Percentiles rank a stretch among this genome's conserved stretches.
Conservation (phyloP, 495 filamentous ascomycete species). For the Antarctomyces pellizariae region DNA sequence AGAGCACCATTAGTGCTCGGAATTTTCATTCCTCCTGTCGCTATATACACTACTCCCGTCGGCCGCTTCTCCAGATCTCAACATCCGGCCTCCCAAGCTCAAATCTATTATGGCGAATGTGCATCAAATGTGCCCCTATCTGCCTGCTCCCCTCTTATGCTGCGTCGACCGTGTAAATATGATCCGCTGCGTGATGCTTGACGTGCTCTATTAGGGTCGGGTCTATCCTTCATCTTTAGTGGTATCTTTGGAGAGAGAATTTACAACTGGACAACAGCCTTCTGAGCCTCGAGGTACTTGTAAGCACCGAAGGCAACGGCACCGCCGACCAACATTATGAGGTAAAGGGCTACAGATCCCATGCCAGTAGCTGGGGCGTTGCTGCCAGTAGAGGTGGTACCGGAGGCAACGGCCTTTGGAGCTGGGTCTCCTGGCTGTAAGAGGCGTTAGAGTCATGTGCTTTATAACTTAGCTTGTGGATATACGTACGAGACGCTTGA, state of each 20-base stretch:
- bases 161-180: neutral
- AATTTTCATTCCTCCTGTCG: no score
- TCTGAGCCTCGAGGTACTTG: conserved; percentile 55
- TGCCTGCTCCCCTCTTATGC: neutral
- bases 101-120: conserved; percentile 6
- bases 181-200: neutral
- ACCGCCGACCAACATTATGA: conserved; percentile 54
- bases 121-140: conserved; percentile 7
- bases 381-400: conserved; percentile 22
- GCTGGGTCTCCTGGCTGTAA: conserved; percentile 63
- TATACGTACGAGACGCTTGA: conserved; percentile 63
- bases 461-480: conserved; percentile 4
- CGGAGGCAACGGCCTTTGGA: conserved; percentile 28
- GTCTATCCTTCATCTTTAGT: neutral
- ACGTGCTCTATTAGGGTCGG: neutral
- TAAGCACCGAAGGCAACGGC: conserved; percentile 60
- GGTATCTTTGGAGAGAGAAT: conserved; percentile 1
- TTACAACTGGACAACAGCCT: conserved; percentile 15
- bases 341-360: conserved; percentile 69
- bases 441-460: conserved; percentile 4
- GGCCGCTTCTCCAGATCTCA: no score
- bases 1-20: no score
- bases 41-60: no score
- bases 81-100: no score
- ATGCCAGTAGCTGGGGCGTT: conserved; percentile 30